These are phyloP conservation scores for Chamaecrista fasciculata DNA, from an alignment of 306 rosid genomes.

Conservation along the genomic window DNA sequence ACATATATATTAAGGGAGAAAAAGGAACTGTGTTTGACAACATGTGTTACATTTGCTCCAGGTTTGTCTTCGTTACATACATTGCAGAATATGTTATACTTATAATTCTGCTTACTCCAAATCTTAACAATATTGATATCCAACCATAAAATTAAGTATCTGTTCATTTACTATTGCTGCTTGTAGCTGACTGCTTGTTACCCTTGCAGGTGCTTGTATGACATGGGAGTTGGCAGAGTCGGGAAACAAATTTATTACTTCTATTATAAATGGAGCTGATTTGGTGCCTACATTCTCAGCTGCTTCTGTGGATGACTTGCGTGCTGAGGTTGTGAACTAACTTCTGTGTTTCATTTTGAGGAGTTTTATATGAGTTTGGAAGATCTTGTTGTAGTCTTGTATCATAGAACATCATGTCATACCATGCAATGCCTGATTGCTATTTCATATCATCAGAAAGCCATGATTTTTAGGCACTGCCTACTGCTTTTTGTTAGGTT, in stretches of 20 bases:
- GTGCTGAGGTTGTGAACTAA: constrained; percentile 67
- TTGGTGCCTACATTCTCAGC: constrained; percentile 97
- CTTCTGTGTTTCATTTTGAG: not conserved
- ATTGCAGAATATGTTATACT: constrained; percentile 1
- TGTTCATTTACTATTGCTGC: constrained; percentile 1
- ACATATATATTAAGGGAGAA: constrained; percentile 86
- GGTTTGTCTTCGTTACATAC: constrained; percentile 43
- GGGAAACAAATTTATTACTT: constrained; percentile 67
- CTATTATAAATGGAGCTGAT: constrained; percentile 91
- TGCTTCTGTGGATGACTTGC: constrained; percentile 92
- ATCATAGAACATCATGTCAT: constrained; percentile 9
- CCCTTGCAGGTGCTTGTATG: constrained; percentile 91
- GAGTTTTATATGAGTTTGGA: constrained; percentile 15
- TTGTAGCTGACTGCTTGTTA: constrained; percentile 33
- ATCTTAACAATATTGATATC: constrained; percentile 7
- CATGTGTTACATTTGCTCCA: constrained; percentile 92
- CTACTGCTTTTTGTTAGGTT: not conserved
- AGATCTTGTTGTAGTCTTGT: constrained; percentile 16
- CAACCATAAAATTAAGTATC: not conserved
- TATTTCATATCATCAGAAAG: constrained; percentile 13
- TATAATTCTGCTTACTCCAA: constrained; percentile 12
- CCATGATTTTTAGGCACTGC: not conserved
- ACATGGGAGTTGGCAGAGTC: constrained; percentile 99
- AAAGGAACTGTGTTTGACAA: constrained; percentile 68
- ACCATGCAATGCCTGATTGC: constrained; percentile 7